Percentiles rank a stretch among this genome's conserved stretches.
These are phyloP conservation scores for Cardamine occulta DNA, from an alignment of 345 rosid species.

Conservation along the genomic window DNA sequence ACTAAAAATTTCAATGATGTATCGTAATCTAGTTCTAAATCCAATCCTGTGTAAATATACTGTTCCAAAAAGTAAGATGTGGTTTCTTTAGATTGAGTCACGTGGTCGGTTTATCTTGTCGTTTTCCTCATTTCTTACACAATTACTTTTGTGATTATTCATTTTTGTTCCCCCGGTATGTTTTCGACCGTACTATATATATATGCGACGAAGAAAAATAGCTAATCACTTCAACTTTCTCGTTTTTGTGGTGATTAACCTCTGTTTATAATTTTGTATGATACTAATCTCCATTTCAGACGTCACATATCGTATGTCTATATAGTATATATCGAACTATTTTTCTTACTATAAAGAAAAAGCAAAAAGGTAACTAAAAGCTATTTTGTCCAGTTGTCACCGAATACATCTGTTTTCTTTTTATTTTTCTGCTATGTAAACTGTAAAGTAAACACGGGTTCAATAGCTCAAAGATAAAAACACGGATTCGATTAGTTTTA, in stretches of 20 bases:
- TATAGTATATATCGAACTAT: neutral
- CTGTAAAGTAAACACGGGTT: neutral
- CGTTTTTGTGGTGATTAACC: neutral
- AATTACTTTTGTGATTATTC: neutral
- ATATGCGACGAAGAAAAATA: neutral
- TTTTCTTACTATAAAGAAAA: neutral
- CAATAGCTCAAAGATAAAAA: neutral
- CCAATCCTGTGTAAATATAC: neutral
- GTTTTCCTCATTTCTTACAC: conserved; percentile 1
- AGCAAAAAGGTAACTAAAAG: neutral
- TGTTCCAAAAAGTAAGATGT: neutral
- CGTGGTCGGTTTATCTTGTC: conserved; percentile 22
- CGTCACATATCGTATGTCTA: neutral
- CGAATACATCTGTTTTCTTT: neutral
- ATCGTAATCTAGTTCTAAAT: neutral
- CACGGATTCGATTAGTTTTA: neutral
- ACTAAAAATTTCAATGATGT: too few species aligned
- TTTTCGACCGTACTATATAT: neutral
- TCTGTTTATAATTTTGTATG: neutral
- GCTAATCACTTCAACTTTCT: neutral
- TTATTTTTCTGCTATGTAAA: neutral
- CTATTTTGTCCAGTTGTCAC: neutral
- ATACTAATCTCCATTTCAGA: neutral
- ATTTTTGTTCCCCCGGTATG: neutral
- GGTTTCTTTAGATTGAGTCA: conserved; percentile 21